A percentile compares a stretch with the other conserved stretches of the same genome.
These are phyloP conservation scores for Ascosphaera acerosa DNA, from an alignment of 2,329 filamentous ascomycete genomes.

Conservation along the genomic window DNA sequence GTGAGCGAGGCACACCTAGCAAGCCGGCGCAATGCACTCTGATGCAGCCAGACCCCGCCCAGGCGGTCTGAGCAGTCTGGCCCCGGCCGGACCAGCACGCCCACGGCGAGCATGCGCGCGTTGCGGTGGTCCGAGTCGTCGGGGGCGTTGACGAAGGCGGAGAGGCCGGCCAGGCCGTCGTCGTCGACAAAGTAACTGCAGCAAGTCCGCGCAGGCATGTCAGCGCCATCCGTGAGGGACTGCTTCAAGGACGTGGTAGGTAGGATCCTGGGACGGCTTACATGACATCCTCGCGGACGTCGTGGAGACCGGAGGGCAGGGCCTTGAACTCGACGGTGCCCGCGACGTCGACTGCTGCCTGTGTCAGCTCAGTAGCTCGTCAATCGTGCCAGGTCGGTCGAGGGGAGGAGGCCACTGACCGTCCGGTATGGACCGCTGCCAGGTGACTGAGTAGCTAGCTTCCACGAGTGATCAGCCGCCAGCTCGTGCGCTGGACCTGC, in stretches of 20 bases:
- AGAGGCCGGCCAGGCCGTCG: slow-evolving; percentile 58
- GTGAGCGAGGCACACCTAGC: slow-evolving; percentile 30
- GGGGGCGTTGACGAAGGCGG: slow-evolving; percentile 67
- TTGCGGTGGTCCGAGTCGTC: slow-evolving; percentile 58
- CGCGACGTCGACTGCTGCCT: slow-evolving; percentile 39
- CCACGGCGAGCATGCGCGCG: slow-evolving; percentile 81
- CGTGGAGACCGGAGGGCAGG: slow-evolving; percentile 75
- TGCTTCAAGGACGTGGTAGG: too few species aligned
- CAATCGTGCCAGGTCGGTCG: not conserved
- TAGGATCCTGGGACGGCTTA: too few species aligned
- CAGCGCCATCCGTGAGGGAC: too few species aligned
- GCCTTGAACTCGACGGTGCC: slow-evolving; percentile 91
- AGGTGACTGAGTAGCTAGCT: slow-evolving; percentile 56
- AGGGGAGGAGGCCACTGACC: slow-evolving; percentile 25
- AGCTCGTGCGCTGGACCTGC: too few species aligned
- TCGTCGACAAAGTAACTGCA: slow-evolving; percentile 70
- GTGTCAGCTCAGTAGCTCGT: slow-evolving; percentile 1
- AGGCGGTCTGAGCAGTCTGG: slow-evolving; percentile 62
- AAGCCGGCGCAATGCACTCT: slow-evolving; percentile 46
- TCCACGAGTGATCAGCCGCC: too few species aligned
- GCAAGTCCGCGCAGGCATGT: not conserved
- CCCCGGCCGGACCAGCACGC: slow-evolving; percentile 61
- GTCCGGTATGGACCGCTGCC: slow-evolving; percentile 49
- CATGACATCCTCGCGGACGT: slow-evolving; percentile 59
- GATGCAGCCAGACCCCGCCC: slow-evolving; percentile 75